These are phyloP conservation scores for Trametes gibbosa DNA, from an alignment of 768 basidiomycete species.

Conservation along the genomic window DNA sequence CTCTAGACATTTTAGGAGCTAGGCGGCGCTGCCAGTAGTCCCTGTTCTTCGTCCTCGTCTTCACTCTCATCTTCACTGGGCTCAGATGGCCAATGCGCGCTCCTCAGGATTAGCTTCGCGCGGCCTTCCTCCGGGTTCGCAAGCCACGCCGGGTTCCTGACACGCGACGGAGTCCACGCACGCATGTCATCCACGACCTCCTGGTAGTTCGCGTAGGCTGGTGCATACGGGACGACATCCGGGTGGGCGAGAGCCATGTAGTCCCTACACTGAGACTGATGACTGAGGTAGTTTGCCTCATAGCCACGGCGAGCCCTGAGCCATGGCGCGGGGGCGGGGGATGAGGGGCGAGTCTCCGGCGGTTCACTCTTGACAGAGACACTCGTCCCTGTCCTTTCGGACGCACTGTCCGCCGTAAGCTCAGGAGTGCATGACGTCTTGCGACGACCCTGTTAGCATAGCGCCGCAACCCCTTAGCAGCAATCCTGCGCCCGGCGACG, in stretches of 20 bases:
- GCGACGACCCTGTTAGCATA: neutral
- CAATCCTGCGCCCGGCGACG: neutral
- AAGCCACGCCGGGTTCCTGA: neutral
- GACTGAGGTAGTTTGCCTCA: neutral
- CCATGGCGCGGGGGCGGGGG: neutral
- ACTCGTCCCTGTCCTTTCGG: neutral
- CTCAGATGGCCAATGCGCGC: neutral
- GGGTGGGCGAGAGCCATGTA: neutral
- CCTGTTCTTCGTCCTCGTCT: no score
- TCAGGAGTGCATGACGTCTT: neutral
- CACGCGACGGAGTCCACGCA: neutral
- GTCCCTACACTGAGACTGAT: neutral
- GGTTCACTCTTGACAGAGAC: conserved; percentile 3
- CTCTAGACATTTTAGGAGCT: no score
- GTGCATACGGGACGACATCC: neutral
- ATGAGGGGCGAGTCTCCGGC: neutral
- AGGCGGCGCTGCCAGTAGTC: no score
- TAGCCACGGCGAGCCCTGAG: neutral
- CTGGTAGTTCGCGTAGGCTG: neutral
- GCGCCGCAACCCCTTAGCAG: neutral
- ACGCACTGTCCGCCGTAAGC: conserved; percentile 3
- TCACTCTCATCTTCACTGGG: no score
- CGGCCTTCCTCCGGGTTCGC: neutral
- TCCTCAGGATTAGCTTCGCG: neutral
- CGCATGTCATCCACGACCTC: neutral